Conservation (phyloP, 345 rosid genomes). For the Arabidopsis suecica region DNA sequence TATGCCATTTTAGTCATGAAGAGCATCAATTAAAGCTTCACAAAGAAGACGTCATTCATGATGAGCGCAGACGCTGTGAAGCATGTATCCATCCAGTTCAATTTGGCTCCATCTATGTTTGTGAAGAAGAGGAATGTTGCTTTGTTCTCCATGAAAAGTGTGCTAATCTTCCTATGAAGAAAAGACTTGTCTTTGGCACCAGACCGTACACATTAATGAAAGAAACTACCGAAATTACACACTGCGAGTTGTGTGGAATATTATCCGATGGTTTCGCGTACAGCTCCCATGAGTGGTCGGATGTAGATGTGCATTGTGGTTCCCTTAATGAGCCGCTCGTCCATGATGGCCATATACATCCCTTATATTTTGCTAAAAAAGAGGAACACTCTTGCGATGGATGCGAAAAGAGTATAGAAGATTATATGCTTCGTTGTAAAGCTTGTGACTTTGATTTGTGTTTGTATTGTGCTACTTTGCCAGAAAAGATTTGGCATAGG, state of each 20-base stretch:
- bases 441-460: conserved; percentile 3
- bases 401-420: fast-evolving
- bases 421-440: not conserved
- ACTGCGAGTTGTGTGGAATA: not conserved
- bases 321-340: not conserved
- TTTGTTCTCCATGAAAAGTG: conserved; percentile 6
- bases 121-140: not conserved
- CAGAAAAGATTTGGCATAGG: not conserved
- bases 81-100: conserved; percentile 1
- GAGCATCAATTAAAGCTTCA: not conserved
- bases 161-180: conserved; percentile 19
- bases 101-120: not conserved
- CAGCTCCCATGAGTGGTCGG: fast-evolving
- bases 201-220: not conserved
- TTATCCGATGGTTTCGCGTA: not conserved
- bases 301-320: conserved; percentile 17
- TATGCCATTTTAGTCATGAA: not conserved
- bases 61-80: not conserved
- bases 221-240: fast-evolving
- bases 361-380: not conserved
- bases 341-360: conserved; percentile 19
- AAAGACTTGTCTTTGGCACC: not conserved
- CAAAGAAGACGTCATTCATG: not conserved
- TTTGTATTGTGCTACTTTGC: conserved; percentile 2
- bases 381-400: not conserved